These are phyloP conservation scores for Dalbergia cochinchinensis DNA, from an alignment of 306 rosid species.

Conservation along the genomic window DNA sequence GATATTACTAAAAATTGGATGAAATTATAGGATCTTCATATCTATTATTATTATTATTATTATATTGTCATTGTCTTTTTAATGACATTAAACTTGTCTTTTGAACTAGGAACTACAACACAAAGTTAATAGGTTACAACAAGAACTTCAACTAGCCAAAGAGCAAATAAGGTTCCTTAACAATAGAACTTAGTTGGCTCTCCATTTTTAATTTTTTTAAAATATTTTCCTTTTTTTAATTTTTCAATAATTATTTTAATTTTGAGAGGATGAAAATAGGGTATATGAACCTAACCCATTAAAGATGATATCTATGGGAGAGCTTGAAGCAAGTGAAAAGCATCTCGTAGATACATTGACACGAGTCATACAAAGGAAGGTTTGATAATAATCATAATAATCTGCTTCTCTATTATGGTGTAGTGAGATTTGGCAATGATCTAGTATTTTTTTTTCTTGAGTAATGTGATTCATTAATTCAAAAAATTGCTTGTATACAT, in stretches of 20 bases:
- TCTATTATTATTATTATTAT: too few species aligned
- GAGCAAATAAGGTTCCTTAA: conserved; percentile 72
- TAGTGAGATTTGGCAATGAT: not conserved
- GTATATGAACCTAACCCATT: conserved; percentile 74
- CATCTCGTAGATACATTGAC: conserved; percentile 66
- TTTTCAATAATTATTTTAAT: not conserved
- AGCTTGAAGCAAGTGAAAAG: conserved; percentile 74
- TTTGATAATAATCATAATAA: conserved; percentile 25
- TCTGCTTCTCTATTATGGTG: not conserved
- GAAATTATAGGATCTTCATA: too few species aligned
- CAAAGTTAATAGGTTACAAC: conserved; percentile 68
- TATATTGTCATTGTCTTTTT: too few species aligned
- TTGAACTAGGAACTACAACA: conserved; percentile 75
- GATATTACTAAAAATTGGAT: too few species aligned
- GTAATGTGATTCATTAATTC: not conserved
- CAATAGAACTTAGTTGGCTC: not conserved
- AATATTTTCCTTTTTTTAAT: not conserved
- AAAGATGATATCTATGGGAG: conserved; percentile 67
- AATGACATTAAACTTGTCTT: not conserved
- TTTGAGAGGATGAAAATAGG: conserved; percentile 42
- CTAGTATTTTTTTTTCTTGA: not conserved
- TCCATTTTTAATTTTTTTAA: not conserved
- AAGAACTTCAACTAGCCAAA: conserved; percentile 80
- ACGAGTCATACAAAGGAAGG: conserved; percentile 82
- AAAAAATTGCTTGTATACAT: not conserved